Conservation (phyloP, 1,284 basidiomycete species). For the Mycena citricolor region DNA sequence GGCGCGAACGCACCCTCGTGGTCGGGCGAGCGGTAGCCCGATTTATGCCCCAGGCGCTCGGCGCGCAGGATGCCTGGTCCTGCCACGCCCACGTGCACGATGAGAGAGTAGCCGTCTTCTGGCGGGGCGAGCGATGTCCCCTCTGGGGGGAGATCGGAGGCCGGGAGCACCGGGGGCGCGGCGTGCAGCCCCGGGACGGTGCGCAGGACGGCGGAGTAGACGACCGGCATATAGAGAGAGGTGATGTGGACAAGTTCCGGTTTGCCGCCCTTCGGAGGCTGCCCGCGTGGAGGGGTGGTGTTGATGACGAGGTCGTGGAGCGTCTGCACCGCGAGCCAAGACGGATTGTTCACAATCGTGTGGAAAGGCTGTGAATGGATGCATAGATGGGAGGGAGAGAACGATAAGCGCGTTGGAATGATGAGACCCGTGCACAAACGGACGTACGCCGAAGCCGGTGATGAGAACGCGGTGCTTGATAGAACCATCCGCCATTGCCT, state of each 20-base stretch:
- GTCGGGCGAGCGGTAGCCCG: constrained; percentile 41
- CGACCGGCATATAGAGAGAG: constrained; percentile 44
- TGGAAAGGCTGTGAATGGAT: constrained; percentile 44
- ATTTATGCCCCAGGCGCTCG: constrained; percentile 51
- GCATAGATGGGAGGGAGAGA: not conserved
- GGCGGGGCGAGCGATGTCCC: constrained; percentile 33
- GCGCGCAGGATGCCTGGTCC: constrained; percentile 46
- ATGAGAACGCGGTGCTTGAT: constrained; percentile 23
- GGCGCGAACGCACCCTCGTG: constrained; percentile 8
- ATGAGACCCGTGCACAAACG: not conserved
- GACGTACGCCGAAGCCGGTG: constrained; percentile 27
- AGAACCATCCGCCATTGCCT: constrained; percentile 6
- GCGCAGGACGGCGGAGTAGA: constrained; percentile 47
- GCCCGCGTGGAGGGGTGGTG: constrained; percentile 22
- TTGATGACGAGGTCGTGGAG: constrained; percentile 48
- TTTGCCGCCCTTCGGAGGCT: constrained; percentile 17
- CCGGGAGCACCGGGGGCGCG: constrained; percentile 48
- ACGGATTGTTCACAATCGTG: constrained; percentile 50
- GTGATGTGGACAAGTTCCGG: constrained; percentile 44
- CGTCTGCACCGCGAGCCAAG: constrained; percentile 54
- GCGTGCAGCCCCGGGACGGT: constrained; percentile 47
- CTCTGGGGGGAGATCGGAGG: constrained; percentile 10
- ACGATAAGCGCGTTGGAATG: not conserved
- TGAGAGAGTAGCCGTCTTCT: constrained; percentile 49
- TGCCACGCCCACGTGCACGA: constrained; percentile 56